Evolutionary conservation across 495 filamentous ascomycete genomes (phyloP).

Genomic region (Filosporella fistucella): DNA sequence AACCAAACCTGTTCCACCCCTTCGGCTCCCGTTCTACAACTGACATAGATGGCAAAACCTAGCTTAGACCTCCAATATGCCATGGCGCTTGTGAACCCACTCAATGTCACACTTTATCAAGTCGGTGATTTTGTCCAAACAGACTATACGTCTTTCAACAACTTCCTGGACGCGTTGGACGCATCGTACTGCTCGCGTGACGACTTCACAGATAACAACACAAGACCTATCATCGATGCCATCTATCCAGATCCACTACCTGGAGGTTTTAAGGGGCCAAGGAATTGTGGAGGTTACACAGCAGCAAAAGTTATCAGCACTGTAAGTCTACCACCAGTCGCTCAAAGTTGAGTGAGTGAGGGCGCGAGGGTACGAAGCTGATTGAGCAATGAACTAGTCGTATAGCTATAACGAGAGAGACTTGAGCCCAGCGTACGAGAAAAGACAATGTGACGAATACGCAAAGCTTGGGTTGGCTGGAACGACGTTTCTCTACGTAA

Average conservation of each 20-base stretch:
- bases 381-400: too few species aligned
- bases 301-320: slow-evolving; percentile 55
- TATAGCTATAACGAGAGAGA: slow-evolving; percentile 50
- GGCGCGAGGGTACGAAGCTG: too few species aligned
- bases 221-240: slow-evolving; percentile 24
- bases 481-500: slow-evolving; percentile 29
- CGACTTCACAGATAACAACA: slow-evolving; percentile 27
- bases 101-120: slow-evolving; percentile 13
- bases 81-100: slow-evolving; percentile 17
- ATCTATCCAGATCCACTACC: slow-evolving; percentile 31
- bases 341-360: too few species aligned
- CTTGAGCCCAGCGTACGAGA: slow-evolving; percentile 42
- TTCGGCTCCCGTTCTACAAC: too few species aligned
- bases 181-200: slow-evolving; percentile 32
- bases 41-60: too few species aligned
- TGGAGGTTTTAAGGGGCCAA: slow-evolving; percentile 32
- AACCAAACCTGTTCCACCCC: too few species aligned
- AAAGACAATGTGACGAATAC: slow-evolving; percentile 53
- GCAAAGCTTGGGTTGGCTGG: slow-evolving; percentile 39
- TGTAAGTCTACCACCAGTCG: too few species aligned
- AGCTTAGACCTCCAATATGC: slow-evolving; percentile 17
- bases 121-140: too few species aligned
- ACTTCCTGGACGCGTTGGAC: slow-evolving; percentile 42
- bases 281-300: slow-evolving; percentile 41
- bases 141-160: slow-evolving; percentile 37